Base-by-base conservation (phyloP, 106 monocot species). In the Dendrobium huoshanense region DNA sequence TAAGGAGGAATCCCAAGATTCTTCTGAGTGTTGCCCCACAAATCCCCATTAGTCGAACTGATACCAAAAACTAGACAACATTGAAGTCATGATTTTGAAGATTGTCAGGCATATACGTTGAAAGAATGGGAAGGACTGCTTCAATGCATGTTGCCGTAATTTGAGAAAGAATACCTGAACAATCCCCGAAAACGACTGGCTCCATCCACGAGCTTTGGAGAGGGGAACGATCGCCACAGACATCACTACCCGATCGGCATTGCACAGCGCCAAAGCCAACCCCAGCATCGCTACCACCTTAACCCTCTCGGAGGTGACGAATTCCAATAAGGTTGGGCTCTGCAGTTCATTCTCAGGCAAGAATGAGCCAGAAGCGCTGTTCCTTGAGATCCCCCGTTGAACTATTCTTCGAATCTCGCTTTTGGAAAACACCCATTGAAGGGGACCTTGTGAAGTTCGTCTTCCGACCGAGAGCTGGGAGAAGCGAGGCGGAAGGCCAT, bases 211-310 rank as follows among this genome's bases (percentile, higher is more conserved):
- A 49, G 88, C 84, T 65, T 84, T 80, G 48, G 95, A 87, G 37
- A 99, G 88, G 4, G 99, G 99, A 27, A 99, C 95, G 37, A 95
- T 91, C 19, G 95, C 95, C 13, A 99, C 99, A 1, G 99, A 99
- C 99, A 99, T 99, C 37, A 99, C 95, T 37, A 99, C 99, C 27
- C 99, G 61, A 77, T 99, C 99, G 9, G 95, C 99, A 74, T 99
- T 99, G 86, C 99, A 99, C 24, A 99, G 90, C 16, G 92, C 87
- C 75, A 99, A 79, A 17, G 92, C 91, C 83, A 99, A 77, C 7
- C 83, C 95, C n/a, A 99, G 84, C 92, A 99, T 88, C 75, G 86
- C 79, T 37, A 93, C 89, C 58, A 99, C 99, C 85, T 99, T 99
- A 20, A 95, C 86, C 88, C 99, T 95, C 88, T 99, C 99, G 9